Base-by-base conservation (phyloP, 148 eudicot genomes). In the Vaccinium myrtillus region DNA sequence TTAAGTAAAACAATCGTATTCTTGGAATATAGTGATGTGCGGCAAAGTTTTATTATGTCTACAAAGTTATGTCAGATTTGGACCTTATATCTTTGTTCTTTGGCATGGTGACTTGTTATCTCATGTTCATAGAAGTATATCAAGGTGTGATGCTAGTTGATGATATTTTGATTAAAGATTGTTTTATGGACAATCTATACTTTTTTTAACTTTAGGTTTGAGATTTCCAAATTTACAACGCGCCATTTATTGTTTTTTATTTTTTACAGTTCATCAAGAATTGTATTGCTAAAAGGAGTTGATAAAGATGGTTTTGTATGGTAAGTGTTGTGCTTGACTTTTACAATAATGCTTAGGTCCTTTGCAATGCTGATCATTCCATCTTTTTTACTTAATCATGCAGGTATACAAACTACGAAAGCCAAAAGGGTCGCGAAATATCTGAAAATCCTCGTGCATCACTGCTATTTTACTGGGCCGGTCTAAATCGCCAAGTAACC, bases 391-490 rank as follows among this genome's bases (percentile, higher is more conserved):
- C 25, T 36, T 63, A n/a, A 67, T 21, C 51, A 48, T 81, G 71
- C 87, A 97, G 99, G 99, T 95, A 92, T 88, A 97, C 99, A 54
- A 97, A 97, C 83, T 95, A 95, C 86, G 98, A 84, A 83, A 95
- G 99, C 88, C 93, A 77, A 79, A 97, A 97, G 87, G 98, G 91
- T 83, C 83, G 67, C 67, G 92, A 94, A 80, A 55, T 97, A 89
- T 92, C 94, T 65, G 98, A 94, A 87, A 97, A 97, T 88, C 94
- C 99, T 88, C 84, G 83, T 78, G 99, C 98, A 74, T 91, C 98
- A 16, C 94, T 97, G 78, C 89, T 97, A 36, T 97, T 97, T 89
- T 92, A 91, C 87, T 97, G 98, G 98, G 93, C 91, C 84, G 90
- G 90, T 84, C 92, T 95, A 83, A 94, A 94, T 78, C 98, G 99